These are phyloP conservation scores for Microcera coccophila DNA, from an alignment of 2,329 filamentous ascomycete species.

Conservation along the genomic window DNA sequence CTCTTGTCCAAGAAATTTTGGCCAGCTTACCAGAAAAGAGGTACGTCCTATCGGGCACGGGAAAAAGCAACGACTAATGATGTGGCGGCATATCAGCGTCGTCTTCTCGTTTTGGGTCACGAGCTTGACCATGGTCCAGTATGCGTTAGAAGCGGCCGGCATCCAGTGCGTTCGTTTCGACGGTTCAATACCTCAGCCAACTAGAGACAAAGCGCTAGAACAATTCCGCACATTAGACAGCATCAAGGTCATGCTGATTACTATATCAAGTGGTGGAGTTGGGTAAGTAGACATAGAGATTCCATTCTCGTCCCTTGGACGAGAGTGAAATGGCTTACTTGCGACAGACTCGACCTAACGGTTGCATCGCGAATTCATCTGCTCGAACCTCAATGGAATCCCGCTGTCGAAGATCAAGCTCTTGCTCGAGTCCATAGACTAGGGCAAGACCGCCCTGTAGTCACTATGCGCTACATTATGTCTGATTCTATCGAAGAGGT, in stretches of 20 bases:
- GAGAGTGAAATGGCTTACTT: background rate
- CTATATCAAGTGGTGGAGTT: background rate
- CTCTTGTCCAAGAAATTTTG: no score
- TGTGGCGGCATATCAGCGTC: no score
- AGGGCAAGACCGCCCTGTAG: no score
- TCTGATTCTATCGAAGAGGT: no score
- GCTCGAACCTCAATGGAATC: background rate
- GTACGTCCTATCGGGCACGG: no score
- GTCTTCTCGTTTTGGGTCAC: background rate
- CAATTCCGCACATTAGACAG: background rate
- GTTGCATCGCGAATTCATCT: background rate
- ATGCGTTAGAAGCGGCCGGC: background rate
- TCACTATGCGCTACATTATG: no score
- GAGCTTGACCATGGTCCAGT: no score
- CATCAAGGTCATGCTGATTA: background rate
- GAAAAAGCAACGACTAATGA: no score
- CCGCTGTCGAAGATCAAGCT: background rate
- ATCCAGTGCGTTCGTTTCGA: background rate
- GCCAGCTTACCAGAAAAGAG: no score
- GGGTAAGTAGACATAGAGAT: background rate
- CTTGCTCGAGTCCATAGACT: background rate
- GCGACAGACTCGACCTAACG: background rate
- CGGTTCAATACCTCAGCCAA: background rate
- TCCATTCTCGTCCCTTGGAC: background rate
- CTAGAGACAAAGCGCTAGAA: background rate